Evolutionary conservation across 2,329 filamentous ascomycete genomes (phyloP), one percentile per base, ranked within the genome.

Genomic region (Cercospora zeina): DNA sequence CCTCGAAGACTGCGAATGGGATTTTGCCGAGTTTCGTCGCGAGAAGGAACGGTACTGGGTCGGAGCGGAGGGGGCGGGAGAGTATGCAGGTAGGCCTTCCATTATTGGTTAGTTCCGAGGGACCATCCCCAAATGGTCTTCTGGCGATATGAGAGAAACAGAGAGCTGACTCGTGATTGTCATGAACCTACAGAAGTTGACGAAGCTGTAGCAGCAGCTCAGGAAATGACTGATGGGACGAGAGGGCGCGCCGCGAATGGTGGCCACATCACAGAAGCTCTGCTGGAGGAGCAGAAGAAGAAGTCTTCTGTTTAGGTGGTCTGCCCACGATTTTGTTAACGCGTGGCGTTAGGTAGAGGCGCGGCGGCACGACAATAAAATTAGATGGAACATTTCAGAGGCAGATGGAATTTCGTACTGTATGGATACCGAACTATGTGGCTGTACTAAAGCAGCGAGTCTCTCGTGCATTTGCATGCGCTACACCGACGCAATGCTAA

Each of bases 1-100:
- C 0, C 77, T 97, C 16, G 91, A 96, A 75, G 80, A 84, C 33
- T 76, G 79, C 21, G 92, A 96, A 75, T 97, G 93, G 93, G 90
- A 96, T 74, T 95, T 92, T 77, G 86, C 88, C 53, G 86, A 89
- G 65, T 97, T 97, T 73, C 85, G 88, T 64, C 81, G 82, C 69
- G 87, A 95, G 65, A 96, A 92, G 79, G 79, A 89, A 82, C 71
- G 75, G 54, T 78, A 79, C 68, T 88, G 86, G 86, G 79, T 82
- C 62, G 82, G 79, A 11, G 68, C 66, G 33, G 78, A 80, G 64
- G 77, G 75, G 16, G 79, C 82, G 61, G 79, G 78, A 65, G 78
- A 78, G 64, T 79, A 78, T 67, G 73, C 73, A 66, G 77, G 77
- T 79, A 74, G 67, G 77, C 60, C 63, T 57, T 73, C 67, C 30